These are phyloP conservation scores for Dovyalis caffra DNA, from an alignment of 345 rosid genomes.

Conservation along the genomic window DNA sequence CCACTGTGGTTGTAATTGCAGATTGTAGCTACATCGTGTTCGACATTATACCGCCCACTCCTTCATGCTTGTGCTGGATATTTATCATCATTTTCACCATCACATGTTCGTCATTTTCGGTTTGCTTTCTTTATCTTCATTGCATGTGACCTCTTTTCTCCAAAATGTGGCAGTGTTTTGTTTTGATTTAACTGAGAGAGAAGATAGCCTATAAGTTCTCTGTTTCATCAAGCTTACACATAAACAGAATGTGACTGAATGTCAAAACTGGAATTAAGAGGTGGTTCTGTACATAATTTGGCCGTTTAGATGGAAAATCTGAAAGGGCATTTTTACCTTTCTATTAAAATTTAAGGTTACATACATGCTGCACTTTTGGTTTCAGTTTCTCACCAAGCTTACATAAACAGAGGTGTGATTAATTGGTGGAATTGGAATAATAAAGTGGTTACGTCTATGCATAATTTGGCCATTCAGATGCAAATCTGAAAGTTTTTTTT, in stretches of 20 bases:
- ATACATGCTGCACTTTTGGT: no score
- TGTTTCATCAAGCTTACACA: background rate
- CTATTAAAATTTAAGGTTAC: no score
- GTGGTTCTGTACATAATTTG: no score
- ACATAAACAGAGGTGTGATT: no score
- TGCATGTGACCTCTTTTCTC: slow-evolving; percentile 2
- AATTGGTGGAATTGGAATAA: background rate
- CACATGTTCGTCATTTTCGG: slow-evolving; percentile 58
- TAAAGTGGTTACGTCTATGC: background rate
- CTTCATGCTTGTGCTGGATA: slow-evolving; percentile 76
- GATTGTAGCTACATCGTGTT: slow-evolving; percentile 66
- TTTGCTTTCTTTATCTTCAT: slow-evolving; percentile 10
- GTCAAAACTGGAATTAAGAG: background rate
- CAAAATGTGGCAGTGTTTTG: background rate
- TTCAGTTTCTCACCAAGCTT: no score
- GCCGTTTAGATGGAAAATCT: no score
- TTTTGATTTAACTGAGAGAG: background rate
- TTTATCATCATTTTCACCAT: slow-evolving; percentile 71
- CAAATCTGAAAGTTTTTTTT: background rate
- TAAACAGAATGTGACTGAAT: no score
- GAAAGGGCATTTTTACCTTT: no score
- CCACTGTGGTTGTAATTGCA: slow-evolving; percentile 38
- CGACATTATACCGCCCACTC: slow-evolving; percentile 57
- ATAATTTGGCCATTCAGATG: background rate
- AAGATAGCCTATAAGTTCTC: background rate